A percentile compares a stretch with the other conserved stretches of the same genome.
Conservation (phyloP, 2,329 filamentous ascomycete species). For the Rasamsonia emersonii region DNA sequence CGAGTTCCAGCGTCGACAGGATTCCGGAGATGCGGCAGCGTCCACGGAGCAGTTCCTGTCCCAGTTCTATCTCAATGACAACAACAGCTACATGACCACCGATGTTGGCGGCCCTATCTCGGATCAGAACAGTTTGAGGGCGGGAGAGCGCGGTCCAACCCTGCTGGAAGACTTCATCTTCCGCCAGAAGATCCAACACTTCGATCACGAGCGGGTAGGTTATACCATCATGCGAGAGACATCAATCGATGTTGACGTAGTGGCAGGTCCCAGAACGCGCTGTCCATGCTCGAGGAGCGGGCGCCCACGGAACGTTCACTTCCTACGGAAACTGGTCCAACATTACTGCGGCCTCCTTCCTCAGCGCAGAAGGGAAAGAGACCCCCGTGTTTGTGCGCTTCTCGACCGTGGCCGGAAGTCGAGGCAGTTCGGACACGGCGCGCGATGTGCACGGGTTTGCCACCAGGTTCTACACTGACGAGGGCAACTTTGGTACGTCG, state of each 20-base stretch:
- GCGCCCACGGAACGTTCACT: conserved; percentile 62
- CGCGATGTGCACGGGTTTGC: conserved; percentile 69
- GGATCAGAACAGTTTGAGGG: conserved; percentile 58
- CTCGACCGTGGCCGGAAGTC: conserved; percentile 62
- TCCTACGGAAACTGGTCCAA: conserved; percentile 60
- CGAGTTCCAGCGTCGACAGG: conserved; percentile 14
- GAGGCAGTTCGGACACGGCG: conserved; percentile 60
- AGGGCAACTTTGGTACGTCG: conserved; percentile 52
- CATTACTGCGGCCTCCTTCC: conserved; percentile 59
- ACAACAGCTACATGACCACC: conserved; percentile 50
- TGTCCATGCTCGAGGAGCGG: conserved; percentile 60
- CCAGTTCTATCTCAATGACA: conserved; percentile 44
- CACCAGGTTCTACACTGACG: conserved; percentile 60
- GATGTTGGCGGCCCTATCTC: conserved; percentile 61
- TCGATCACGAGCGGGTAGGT: conserved; percentile 60
- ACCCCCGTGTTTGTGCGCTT: conserved; percentile 62
- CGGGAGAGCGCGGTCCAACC: conserved; percentile 58
- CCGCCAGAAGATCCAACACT: conserved; percentile 62
- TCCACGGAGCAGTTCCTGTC: conserved; percentile 34
- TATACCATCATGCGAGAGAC: not conserved
- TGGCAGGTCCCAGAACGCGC: conserved; percentile 52
- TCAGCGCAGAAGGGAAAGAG: conserved; percentile 49
- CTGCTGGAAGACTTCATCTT: conserved; percentile 66
- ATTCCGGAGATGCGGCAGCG: conserved; percentile 16
- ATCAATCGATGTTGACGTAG: conserved; percentile 6